These are phyloP conservation scores for Clonostachys rosea DNA, from an alignment of 2,329 filamentous ascomycete species.

Conservation along the genomic window DNA sequence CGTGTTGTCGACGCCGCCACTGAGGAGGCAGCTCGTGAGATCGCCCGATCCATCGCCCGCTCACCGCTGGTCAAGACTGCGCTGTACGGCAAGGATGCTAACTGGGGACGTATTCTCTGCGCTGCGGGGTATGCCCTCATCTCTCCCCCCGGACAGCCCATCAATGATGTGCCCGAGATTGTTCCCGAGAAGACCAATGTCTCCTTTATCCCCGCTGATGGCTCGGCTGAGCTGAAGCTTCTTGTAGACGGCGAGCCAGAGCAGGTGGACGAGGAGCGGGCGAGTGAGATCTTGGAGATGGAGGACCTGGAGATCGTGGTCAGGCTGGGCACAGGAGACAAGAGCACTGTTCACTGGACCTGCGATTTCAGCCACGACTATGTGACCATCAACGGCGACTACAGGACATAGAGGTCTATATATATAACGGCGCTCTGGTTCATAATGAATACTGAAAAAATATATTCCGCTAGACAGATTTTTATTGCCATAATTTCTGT, in stretches of 20 bases:
- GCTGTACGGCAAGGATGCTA: constrained; percentile 93
- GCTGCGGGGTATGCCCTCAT: constrained; percentile 60
- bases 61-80: constrained; percentile 97
- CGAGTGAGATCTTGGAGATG: constrained; percentile 71
- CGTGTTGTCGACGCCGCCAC: constrained; percentile 70
- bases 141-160: neutral
- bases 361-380: constrained; percentile 86
- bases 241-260: constrained; percentile 78
- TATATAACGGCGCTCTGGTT: neutral
- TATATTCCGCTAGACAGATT: no score
- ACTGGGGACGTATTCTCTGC: constrained; percentile 96
- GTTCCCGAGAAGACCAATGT: constrained; percentile 67
- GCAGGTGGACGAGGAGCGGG: constrained; percentile 69
- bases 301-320: constrained; percentile 80
- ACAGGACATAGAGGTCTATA: constrained; percentile 45
- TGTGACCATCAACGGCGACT: constrained; percentile 65
- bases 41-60: constrained; percentile 83
- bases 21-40: constrained; percentile 67
- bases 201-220: constrained; percentile 46
- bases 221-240: constrained; percentile 49
- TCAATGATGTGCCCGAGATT: constrained; percentile 41
- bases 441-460: neutral
- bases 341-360: constrained; percentile 74
- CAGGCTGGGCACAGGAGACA: constrained; percentile 61
- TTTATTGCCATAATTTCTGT: no score